Conservation (phyloP, 768 basidiomycete species). For the Termitomyces sp. region DNA sequence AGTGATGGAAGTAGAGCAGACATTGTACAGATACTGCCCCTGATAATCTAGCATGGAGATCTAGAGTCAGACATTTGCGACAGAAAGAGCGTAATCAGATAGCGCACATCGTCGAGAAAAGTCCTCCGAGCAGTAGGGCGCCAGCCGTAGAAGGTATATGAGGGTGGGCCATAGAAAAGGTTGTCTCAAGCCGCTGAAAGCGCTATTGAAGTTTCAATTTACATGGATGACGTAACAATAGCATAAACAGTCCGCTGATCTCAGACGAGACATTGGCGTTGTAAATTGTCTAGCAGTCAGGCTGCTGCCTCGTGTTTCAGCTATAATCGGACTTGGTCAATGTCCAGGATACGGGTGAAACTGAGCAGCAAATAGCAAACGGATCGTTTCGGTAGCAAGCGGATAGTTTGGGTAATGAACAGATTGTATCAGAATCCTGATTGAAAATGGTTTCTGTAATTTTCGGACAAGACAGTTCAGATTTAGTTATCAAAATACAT, state of each 20-base stretch:
- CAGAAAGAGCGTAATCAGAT: not conserved
- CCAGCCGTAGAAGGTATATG: slow-evolving; percentile 8
- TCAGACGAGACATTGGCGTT: not conserved
- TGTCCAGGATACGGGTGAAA: no score
- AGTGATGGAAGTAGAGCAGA: slow-evolving; percentile 6
- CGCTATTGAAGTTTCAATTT: not conserved
- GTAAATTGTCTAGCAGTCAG: no score
- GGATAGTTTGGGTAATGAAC: no score
- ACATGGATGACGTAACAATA: not conserved
- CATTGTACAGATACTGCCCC: slow-evolving; percentile 8
- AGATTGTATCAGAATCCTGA: no score
- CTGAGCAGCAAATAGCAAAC: no score
- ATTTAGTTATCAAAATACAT: no score
- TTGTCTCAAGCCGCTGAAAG: not conserved
- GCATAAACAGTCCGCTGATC: no score
- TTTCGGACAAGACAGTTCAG: no score
- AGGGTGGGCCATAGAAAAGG: not conserved
- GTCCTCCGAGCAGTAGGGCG: slow-evolving; percentile 9
- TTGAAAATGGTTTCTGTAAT: no score
- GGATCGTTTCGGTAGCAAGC: no score
- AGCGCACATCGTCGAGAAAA: slow-evolving; percentile 9
- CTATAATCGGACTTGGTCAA: no score
- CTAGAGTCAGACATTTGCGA: not conserved
- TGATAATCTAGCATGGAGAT: slow-evolving; percentile 2
- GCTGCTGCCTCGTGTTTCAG: not conserved